These are phyloP conservation scores for Fraxinus dipetala DNA, from an alignment of 305 asterid genomes.

Conservation along the genomic window DNA sequence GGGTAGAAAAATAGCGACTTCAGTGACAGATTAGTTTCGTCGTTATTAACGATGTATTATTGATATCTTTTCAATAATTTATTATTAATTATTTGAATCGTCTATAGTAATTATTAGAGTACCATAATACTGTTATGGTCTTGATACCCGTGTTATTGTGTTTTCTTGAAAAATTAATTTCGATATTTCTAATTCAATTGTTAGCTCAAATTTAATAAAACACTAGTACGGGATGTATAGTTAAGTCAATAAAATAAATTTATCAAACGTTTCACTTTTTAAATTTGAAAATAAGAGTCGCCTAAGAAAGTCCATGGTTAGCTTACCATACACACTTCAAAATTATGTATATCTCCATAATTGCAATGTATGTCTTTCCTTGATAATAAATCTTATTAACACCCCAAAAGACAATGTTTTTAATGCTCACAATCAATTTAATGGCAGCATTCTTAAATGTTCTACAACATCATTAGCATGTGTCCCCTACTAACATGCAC, in stretches of 20 bases:
- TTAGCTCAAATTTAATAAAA: no score
- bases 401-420: constrained; percentile 12
- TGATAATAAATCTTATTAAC: neutral
- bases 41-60: no score
- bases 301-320: neutral
- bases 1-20: no score
- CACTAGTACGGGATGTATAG: no score
- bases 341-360: neutral
- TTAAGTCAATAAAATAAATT: neutral
- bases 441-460: neutral
- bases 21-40: no score
- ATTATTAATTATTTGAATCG: no score
- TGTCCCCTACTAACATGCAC: neutral
- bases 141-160: no score
- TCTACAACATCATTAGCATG: neutral
- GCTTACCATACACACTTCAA: neutral
- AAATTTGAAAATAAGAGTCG: neutral
- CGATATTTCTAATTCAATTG: no score
- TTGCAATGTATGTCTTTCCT: neutral
- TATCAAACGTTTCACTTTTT: neutral
- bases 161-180: no score
- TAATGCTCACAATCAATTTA: constrained; percentile 10
- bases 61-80: no score
- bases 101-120: no score
- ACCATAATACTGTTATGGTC: no score